A percentile compares a stretch with the other conserved stretches of the same genome.
Evolutionary conservation across 805 yeast species (phyloP).

Genomic region (Pichia pseudocactophila): DNA sequence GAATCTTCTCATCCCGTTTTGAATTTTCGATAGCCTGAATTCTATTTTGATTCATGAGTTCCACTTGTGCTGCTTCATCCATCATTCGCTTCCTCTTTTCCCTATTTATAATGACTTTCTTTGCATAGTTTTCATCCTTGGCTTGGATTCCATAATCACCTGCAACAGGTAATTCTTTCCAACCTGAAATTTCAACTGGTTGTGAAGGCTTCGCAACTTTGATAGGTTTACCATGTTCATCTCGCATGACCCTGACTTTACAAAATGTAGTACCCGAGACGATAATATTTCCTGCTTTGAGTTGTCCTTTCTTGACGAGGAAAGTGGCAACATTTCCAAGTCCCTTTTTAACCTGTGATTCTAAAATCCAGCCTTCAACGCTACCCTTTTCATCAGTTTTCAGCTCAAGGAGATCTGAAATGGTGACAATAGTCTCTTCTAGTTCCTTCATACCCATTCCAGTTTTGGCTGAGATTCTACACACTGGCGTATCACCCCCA

Average conservation of each 20-base stretch:
- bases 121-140: slow-evolving; percentile 62
- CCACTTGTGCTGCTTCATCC: slow-evolving; percentile 57
- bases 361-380: slow-evolving; percentile 83
- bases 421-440: slow-evolving; percentile 80
- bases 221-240: slow-evolving; percentile 59
- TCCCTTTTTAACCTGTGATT: slow-evolving; percentile 73
- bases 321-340: slow-evolving; percentile 83
- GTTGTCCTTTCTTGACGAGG: slow-evolving; percentile 68
- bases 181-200: slow-evolving; percentile 87
- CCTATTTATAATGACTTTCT: slow-evolving; percentile 63
- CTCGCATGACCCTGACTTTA: slow-evolving; percentile 68
- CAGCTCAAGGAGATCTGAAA: slow-evolving; percentile 77
- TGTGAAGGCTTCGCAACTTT: slow-evolving; percentile 74
- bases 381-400: slow-evolving; percentile 48
- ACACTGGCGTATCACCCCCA: slow-evolving; percentile 92
- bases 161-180: slow-evolving; percentile 89
- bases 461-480: slow-evolving; percentile 79
- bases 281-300: slow-evolving; percentile 60
- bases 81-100: slow-evolving; percentile 41
- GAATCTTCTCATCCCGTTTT: slow-evolving; percentile 43
- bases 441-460: slow-evolving; percentile 84
- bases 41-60: slow-evolving; percentile 60
- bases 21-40: slow-evolving; percentile 43
- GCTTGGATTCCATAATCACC: slow-evolving; percentile 83
- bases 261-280: slow-evolving; percentile 87